phyloP scores from a whole-genome alignment of 805 yeast species.

The Grigorovia humatica region DNA sequence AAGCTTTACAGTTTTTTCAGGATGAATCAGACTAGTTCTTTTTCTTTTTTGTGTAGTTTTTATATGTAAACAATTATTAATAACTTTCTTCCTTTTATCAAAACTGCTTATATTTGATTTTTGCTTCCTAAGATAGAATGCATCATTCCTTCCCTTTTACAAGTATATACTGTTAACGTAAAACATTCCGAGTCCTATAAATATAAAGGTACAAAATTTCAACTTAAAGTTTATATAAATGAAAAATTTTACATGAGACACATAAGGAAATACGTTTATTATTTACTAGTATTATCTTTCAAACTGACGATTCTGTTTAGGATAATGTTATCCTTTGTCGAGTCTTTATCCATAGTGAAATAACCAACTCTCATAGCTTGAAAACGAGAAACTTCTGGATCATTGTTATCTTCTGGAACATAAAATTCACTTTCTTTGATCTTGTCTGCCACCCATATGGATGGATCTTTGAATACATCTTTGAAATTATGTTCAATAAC shows the following conservation, averaged over 20 bases:
- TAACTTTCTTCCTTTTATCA: too few relatives aligned
- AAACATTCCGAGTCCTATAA: too few relatives aligned
- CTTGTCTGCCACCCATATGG: constrained; percentile 64
- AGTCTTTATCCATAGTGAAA: constrained; percentile 80
- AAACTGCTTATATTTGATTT: too few relatives aligned
- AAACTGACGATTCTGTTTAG: constrained; percentile 88
- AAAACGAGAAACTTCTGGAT: constrained; percentile 83
- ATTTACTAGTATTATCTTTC: constrained; percentile 57
- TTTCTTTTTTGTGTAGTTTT: too few relatives aligned
- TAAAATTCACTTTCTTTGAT: constrained; percentile 43
- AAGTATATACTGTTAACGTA: too few relatives aligned
- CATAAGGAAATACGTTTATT: constrained; percentile 1
- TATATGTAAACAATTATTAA: too few relatives aligned
- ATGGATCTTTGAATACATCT: constrained; percentile 46
- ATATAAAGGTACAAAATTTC: too few relatives aligned
- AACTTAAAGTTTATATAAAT: background rate
- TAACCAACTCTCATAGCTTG: constrained; percentile 96
- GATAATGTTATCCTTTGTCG: constrained; percentile 49
- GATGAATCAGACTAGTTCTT: background rate
- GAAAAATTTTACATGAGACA: background rate
- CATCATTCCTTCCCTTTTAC: too few relatives aligned
- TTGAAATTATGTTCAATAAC: constrained; percentile 69
- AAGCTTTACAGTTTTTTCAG: constrained; percentile 33
- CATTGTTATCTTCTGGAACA: constrained; percentile 54
- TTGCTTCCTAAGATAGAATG: too few relatives aligned